phyloP scores from a whole-genome alignment of 371 early-diverging fungal species.

The Lichtheimia ramosa region DNA sequence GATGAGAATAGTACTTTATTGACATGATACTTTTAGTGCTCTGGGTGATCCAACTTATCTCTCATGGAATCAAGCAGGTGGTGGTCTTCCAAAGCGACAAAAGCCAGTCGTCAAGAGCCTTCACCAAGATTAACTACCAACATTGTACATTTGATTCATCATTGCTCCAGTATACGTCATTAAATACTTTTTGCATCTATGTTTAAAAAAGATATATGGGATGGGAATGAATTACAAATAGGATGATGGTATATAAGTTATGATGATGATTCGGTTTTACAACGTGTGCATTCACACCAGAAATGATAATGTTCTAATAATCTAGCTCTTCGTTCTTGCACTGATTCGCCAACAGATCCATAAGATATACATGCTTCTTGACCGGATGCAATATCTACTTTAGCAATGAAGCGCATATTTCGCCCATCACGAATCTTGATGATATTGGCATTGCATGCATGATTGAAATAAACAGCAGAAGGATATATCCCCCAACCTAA shows the following conservation, averaged over 20 bases:
- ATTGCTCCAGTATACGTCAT: too few relatives aligned
- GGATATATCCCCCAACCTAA: slow-evolving; percentile 72
- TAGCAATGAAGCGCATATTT: slow-evolving; percentile 61
- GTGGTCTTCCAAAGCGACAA: slow-evolving; percentile 25
- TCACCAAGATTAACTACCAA: slow-evolving; percentile 23
- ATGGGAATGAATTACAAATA: too few relatives aligned
- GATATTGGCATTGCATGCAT: slow-evolving; percentile 75
- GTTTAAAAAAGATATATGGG: too few relatives aligned
- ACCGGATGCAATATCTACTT: slow-evolving; percentile 42
- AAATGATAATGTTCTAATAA: slow-evolving; percentile 67
- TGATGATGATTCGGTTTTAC: slow-evolving; percentile 22
- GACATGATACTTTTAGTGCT: slow-evolving; percentile 51
- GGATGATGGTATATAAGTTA: too few relatives aligned
- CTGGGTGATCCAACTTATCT: slow-evolving; percentile 91
- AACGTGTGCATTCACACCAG: slow-evolving; percentile 68
- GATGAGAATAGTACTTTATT: slow-evolving; percentile 1
- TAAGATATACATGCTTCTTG: slow-evolving; percentile 78
- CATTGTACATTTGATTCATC: too few relatives aligned
- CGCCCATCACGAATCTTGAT: slow-evolving; percentile 49
- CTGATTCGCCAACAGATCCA: slow-evolving; percentile 46
- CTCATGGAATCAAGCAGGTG: slow-evolving; percentile 89
- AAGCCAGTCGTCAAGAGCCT: slow-evolving; percentile 22
- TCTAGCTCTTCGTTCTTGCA: slow-evolving; percentile 42
- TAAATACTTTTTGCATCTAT: too few relatives aligned
- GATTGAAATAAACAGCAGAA: slow-evolving; percentile 77